Evolutionary conservation across 2,329 filamentous ascomycete genomes (phyloP).

Genomic region (Penicillium palitans): DNA sequence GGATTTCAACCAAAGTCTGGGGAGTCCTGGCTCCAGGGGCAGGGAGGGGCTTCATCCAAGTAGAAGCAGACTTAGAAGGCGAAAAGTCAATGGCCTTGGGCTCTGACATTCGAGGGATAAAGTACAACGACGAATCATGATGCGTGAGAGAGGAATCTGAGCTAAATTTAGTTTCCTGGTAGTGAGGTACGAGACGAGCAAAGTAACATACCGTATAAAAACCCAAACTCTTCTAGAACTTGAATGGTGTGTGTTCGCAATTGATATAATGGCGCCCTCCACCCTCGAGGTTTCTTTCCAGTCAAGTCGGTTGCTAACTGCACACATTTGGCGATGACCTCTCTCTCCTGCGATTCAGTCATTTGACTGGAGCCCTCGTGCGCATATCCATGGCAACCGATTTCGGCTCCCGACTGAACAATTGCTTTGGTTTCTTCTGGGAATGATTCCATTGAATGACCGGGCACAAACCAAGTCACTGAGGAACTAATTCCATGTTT

Average conservation of each 20-base stretch:
- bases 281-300: conserved; percentile 63
- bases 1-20: conserved; percentile 43
- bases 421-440: conserved; percentile 53
- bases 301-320: conserved; percentile 69
- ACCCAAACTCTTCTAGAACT: conserved; percentile 43
- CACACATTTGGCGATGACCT: conserved; percentile 73
- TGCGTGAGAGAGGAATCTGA: conserved; percentile 45
- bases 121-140: conserved; percentile 46
- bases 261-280: conserved; percentile 42
- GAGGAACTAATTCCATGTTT: conserved; percentile 54
- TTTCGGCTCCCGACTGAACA: conserved; percentile 54
- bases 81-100: conserved; percentile 46
- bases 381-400: conserved; percentile 60
- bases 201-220: conserved; percentile 40
- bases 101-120: conserved; percentile 38
- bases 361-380: conserved; percentile 72
- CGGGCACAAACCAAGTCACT: conserved; percentile 62
- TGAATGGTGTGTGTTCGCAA: conserved; percentile 43
- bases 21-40: conserved; percentile 20
- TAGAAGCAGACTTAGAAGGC: conserved; percentile 38
- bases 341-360: conserved; percentile 70
- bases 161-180: background rate
- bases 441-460: conserved; percentile 60
- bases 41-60: conserved; percentile 48
- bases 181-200: background rate